These are phyloP conservation scores for Sarcodon aspratus DNA, from an alignment of 768 basidiomycete genomes.

Conservation along the genomic window DNA sequence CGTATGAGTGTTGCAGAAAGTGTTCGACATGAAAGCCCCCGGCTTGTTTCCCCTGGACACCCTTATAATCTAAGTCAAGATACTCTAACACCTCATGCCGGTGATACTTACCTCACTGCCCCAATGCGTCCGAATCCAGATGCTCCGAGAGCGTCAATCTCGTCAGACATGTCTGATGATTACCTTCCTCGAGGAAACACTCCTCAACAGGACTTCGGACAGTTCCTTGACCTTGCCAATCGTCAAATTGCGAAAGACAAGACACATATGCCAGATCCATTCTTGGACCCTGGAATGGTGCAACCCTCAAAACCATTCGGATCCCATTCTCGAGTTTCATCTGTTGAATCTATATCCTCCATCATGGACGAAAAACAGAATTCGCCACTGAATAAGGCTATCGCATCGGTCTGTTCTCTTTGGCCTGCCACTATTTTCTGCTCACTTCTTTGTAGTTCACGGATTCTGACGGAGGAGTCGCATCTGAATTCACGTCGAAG, in stretches of 20 bases:
- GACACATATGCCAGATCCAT: slow-evolving; percentile 73
- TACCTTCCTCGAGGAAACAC: slow-evolving; percentile 30
- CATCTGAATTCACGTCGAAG: slow-evolving; percentile 80
- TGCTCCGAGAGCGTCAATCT: slow-evolving; percentile 20
- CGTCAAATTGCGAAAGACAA: slow-evolving; percentile 73
- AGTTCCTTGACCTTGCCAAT: slow-evolving; percentile 84
- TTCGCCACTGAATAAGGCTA: slow-evolving; percentile 90
- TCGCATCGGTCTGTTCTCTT: slow-evolving; percentile 54
- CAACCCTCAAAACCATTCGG: slow-evolving; percentile 71
- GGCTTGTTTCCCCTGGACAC: slow-evolving; percentile 32
- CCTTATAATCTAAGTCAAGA: slow-evolving; percentile 59
- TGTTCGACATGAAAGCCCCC: slow-evolving; percentile 15
- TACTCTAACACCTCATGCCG: slow-evolving; percentile 33
- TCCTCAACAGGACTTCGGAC: slow-evolving; percentile 38
- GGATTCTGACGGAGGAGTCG: slow-evolving; percentile 87
- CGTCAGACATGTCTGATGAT: slow-evolving; percentile 44
- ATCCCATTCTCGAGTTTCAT: slow-evolving; percentile 65
- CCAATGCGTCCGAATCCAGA: slow-evolving; percentile 20
- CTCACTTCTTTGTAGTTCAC: slow-evolving; percentile 52
- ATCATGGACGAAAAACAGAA: slow-evolving; percentile 87
- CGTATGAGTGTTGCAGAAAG: slow-evolving; percentile 40
- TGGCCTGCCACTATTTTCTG: slow-evolving; percentile 1
- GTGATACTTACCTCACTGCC: slow-evolving; percentile 25
- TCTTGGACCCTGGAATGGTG: slow-evolving; percentile 44
- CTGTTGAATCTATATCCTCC: slow-evolving; percentile 85